Base-by-base conservation (phyloP, 2,329 filamentous ascomycete species). In the Pseudocercospora fuligena region DNA sequence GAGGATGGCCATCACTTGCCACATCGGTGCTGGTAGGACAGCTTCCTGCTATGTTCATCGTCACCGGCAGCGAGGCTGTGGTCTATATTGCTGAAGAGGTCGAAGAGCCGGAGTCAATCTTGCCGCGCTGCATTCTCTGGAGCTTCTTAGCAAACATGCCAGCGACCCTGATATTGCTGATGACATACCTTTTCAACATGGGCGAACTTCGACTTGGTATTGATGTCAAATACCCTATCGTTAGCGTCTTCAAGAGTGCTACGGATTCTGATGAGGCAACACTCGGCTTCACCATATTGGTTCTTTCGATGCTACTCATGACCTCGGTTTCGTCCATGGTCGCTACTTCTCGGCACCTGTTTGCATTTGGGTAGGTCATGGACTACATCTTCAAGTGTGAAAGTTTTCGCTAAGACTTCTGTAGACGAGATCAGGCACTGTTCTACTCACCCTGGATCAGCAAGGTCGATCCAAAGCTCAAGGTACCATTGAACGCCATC, bases 21-120 rank as follows among this genome's bases (percentile, higher is more conserved):
- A 59, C 81, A 23, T 71, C 78, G 5, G 70, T 80, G 1, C 77
- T 82, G 70, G 77, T 81, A 3, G 81, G 81, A 11, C 79, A 82
- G 75, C 54, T 70, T 65, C 25, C 68, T 5, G 68, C 64, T 7
- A 70, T 75, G 65, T 77, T 76, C 53, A 68, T 72, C n/a, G 67
- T 73, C 6, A 63, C 73, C 0, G 71, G 73, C 6, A 72, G 61
- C 47, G 81, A 83, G 65, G 78, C 79, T 9, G 78, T 79, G 21
- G 79, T 78, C 2, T 79, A 82, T 64, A 79, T 83, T 73, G 73
- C 80, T 2, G 80, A 83, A 67, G 81, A 83, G 65, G 77, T 82
- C 65, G 78, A 79, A 63, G 76, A 82, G 29, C 80, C 81, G 1
- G 76, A 77, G 21, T 77, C 74, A 16, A 76, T 79, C 16, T 78